These are phyloP conservation scores for Colletotrichum horii DNA, from an alignment of 2,329 filamentous ascomycete genomes.

Conservation along the genomic window DNA sequence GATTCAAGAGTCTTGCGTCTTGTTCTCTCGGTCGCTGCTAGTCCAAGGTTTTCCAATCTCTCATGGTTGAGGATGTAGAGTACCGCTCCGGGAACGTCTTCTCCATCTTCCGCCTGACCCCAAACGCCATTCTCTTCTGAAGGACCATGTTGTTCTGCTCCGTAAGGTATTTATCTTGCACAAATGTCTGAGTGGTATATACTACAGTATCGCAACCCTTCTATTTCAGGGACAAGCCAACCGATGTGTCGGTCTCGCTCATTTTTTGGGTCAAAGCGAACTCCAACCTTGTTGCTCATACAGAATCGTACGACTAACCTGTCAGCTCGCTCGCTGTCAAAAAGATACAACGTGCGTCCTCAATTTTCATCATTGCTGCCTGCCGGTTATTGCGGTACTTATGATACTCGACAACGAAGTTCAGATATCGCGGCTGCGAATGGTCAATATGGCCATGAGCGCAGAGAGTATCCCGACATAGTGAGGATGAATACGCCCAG, in stretches of 20 bases:
- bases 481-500: neutral
- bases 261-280: neutral
- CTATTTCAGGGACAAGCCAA: neutral
- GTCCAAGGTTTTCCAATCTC: too few relatives aligned
- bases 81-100: too few relatives aligned
- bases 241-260: neutral
- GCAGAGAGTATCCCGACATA: neutral
- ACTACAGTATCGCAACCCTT: accelerated
- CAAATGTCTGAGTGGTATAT: neutral
- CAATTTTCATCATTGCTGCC: neutral
- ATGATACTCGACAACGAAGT: neutral
- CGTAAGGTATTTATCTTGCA: neutral
- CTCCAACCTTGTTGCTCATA: neutral
- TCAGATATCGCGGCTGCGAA: neutral
- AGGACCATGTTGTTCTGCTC: neutral
- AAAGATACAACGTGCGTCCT: neutral
- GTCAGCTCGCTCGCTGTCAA: neutral
- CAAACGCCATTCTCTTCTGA: neutral
- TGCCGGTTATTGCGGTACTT: neutral
- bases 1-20: neutral
- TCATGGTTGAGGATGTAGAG: too few relatives aligned
- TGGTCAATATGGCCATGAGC: neutral
- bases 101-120: too few relatives aligned
- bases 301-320: neutral
- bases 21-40: neutral